phyloP scores from a whole-genome alignment of 768 basidiomycete genomes.

The Kwoniella bestiolae region DNA sequence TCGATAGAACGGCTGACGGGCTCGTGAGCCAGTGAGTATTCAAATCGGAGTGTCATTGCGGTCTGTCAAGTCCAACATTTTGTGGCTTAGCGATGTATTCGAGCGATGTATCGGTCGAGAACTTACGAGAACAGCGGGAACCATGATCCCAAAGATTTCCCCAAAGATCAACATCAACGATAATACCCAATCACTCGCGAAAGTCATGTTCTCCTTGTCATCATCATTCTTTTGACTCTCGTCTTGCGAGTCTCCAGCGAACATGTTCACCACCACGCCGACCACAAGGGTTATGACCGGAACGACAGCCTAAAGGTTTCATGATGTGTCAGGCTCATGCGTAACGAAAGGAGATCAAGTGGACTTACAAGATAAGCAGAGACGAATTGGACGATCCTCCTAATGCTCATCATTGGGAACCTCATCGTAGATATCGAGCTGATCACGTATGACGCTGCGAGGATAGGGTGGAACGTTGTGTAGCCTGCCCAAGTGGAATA shows the following conservation, averaged over 20 bases:
- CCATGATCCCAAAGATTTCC: conserved; percentile 8
- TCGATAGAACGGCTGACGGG: conserved; percentile 1
- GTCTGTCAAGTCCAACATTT: conserved; percentile 3
- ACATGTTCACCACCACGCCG: background rate
- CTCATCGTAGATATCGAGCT: background rate
- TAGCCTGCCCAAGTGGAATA: conserved; percentile 4
- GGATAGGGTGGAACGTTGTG: conserved; percentile 3
- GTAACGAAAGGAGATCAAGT: background rate
- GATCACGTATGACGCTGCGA: background rate
- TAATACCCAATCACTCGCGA: conserved; percentile 13
- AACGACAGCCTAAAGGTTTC: background rate
- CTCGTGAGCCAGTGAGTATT: conserved; percentile 10
- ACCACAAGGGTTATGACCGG: background rate
- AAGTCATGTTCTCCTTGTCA: background rate
- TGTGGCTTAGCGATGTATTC: background rate
- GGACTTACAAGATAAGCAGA: conserved; percentile 10
- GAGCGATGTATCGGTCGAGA: background rate
- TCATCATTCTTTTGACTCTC: background rate
- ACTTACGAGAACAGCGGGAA: conserved; percentile 9
- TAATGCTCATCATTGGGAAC: conserved; percentile 8
- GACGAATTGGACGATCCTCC: conserved; percentile 4
- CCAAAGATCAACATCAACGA: conserved; percentile 10
- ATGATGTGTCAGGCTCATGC: background rate
- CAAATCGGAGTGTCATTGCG: conserved; percentile 20
- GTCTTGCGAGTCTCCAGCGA: background rate